Base-by-base conservation (phyloP, 129 eudicot genomes). In the Oenanthe sinensis region DNA sequence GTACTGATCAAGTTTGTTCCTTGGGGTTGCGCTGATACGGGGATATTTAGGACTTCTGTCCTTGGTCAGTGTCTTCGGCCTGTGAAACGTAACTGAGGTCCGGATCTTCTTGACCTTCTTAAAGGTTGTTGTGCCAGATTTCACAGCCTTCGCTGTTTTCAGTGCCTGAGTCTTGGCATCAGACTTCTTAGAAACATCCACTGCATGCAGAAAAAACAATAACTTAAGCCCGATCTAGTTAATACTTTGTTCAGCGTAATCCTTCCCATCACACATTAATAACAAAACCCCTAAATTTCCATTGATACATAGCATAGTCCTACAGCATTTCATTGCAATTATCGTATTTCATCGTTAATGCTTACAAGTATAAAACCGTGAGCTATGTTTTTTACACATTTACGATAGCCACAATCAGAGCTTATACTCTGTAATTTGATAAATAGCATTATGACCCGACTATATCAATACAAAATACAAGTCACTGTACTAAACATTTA, bases 91-190 rank as follows among this genome's bases (percentile, higher is more conserved):
- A 24, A 90, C 93, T 22, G 87, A 83, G 16, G 96, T 92, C 8
- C 93, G 78, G 73, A 92, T 90, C 90, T 93, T 93, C 89, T 88
- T 93, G 36, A 88, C 85, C 87, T 88, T 90, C 92, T 93, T 90
- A 47, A 88, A 50, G 19, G 88, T 80, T 12, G 88, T 52, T 10
- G 90, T 78, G 36, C 94, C 94, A 2, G 96, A 79, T 47, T 93
- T 93, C 76, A 93, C 93, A 65, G 96, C 98, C 79, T 90, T 92
- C 65, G 97, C 97, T 24, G 97, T 73, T 79, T 92, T 92, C 77
- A 88, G 33, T 24, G 97, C 97, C 89, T 92, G 96, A 55, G 96
- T 75, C 82, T 92, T 92, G 5, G 97, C 85, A 77, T 92, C 96
- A 15, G 85, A 79, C 85, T 92, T 92, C 83, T 92, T 92, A 1